Evolutionary conservation across 2,329 filamentous ascomycete genomes (phyloP).

Genomic region (Hypocrella siamensis): DNA sequence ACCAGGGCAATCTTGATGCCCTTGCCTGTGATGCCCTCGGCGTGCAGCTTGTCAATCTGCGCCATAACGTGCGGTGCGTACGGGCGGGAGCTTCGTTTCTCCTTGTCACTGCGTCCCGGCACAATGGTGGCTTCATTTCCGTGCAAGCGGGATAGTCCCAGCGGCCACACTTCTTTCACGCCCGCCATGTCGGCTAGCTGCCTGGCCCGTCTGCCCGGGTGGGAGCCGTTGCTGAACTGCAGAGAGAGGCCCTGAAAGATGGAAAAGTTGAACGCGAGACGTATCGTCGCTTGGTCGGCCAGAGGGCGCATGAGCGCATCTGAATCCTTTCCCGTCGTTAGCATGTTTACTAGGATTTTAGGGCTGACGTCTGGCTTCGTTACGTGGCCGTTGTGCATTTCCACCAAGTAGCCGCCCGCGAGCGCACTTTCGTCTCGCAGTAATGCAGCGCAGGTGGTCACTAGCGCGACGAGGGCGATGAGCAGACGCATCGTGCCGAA

Average conservation of each 20-base stretch:
- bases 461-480: no score
- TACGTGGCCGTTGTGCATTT: neutral
- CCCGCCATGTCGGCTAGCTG: neutral
- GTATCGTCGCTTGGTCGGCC: neutral
- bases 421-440: no score
- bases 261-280: neutral
- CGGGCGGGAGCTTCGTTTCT: neutral
- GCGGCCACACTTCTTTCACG: neutral
- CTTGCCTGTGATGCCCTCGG: constrained; percentile 5
- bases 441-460: no score
- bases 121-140: neutral
- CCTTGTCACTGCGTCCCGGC: neutral
- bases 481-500: no score
- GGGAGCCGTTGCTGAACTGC: neutral
- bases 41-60: constrained; percentile 6
- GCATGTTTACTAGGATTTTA: neutral
- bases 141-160: neutral
- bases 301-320: neutral
- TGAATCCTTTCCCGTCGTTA: neutral
- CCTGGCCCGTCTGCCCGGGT: neutral
- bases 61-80: constrained; percentile 4
- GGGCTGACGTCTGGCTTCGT: neutral
- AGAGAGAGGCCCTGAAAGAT: neutral
- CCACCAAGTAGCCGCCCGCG: neutral
- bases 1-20: constrained; percentile 6